Conservation (phyloP, 2,329 filamentous ascomycete genomes). For the Trichoderma arundinaceum region DNA sequence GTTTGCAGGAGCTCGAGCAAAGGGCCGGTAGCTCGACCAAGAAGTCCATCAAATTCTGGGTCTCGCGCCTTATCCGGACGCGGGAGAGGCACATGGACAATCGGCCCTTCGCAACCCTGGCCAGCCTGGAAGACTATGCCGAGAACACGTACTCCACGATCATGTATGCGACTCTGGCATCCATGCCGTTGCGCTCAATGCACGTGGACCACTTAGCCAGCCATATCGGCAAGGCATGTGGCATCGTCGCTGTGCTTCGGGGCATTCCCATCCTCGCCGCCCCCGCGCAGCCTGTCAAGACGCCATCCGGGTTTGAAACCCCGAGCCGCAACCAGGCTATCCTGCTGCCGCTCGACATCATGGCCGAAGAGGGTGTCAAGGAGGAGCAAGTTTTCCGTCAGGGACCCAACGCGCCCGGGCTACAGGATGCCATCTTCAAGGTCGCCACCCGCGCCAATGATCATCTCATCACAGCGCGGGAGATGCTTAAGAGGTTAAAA, state of each 20-base stretch:
- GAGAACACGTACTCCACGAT: constrained; percentile 95
- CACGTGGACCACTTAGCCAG: constrained; percentile 91
- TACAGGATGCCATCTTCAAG: constrained; percentile 88
- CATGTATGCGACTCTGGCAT: constrained; percentile 83
- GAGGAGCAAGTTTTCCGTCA: constrained; percentile 89
- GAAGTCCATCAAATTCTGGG: constrained; percentile 71
- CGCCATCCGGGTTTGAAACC: constrained; percentile 48
- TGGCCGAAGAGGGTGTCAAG: constrained; percentile 78
- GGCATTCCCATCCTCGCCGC: constrained; percentile 89
- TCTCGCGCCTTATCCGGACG: constrained; percentile 77
- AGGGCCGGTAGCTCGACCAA: constrained; percentile 49
- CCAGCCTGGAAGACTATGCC: constrained; percentile 81
- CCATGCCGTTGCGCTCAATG: constrained; percentile 78
- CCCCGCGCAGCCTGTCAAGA: constrained; percentile 57
- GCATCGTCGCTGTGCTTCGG: constrained; percentile 84
- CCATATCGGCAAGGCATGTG: constrained; percentile 92
- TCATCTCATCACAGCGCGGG: constrained; percentile 89
- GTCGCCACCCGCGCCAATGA: constrained; percentile 95
- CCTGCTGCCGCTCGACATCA: constrained; percentile 84
- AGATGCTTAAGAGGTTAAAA: constrained; percentile 84
- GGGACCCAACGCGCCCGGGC: constrained; percentile 76
- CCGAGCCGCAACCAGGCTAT: constrained; percentile 58
- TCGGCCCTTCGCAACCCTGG: constrained; percentile 75
- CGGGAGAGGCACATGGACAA: constrained; percentile 85
- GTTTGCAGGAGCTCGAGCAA: constrained; percentile 66